Evolutionary conservation across 352 stramenopile species (phyloP).

Genomic region (Phytophthora pseudosyringae): DNA sequence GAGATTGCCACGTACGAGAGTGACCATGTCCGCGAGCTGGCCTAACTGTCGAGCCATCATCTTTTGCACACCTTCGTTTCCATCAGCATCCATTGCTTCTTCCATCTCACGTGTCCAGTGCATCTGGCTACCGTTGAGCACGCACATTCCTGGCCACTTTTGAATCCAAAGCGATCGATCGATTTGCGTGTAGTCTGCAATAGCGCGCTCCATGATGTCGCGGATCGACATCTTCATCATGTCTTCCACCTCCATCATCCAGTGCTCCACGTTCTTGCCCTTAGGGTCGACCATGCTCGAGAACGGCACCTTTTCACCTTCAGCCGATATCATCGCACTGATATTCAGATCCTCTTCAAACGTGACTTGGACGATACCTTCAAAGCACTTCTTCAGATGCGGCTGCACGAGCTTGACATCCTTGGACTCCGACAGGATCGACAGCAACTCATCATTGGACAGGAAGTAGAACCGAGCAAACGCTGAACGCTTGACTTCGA

Average conservation of each 20-base stretch:
- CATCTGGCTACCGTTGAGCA: constrained; percentile 94
- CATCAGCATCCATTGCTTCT: constrained; percentile 81
- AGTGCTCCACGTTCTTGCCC: constrained; percentile 93
- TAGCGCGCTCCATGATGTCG: constrained; percentile 87
- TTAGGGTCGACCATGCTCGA: constrained; percentile 88
- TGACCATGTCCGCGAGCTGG: constrained; percentile 95
- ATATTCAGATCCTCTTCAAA: constrained; percentile 92
- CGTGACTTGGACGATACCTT: constrained; percentile 92
- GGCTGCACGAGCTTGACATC: constrained; percentile 93
- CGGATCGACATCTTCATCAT: constrained; percentile 93
- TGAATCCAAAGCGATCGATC: constrained; percentile 93
- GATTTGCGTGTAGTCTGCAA: constrained; percentile 89
- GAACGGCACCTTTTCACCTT: constrained; percentile 90
- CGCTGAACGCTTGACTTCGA: constrained; percentile 92
- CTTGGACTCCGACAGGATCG: constrained; percentile 93
- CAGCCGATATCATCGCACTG: constrained; percentile 92
- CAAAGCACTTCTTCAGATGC: constrained; percentile 95
- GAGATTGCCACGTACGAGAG: constrained; percentile 90
- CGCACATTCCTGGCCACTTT: constrained; percentile 91
- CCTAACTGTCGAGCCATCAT: constrained; percentile 87
- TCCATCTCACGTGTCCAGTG: constrained; percentile 94
- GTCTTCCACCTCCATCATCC: constrained; percentile 95
- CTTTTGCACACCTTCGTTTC: constrained; percentile 73
- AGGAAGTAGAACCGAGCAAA: constrained; percentile 96
- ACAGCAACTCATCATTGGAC: constrained; percentile 94